A percentile compares a stretch with the other conserved stretches of the same genome.
These are phyloP conservation scores for Cryphonectria japonica DNA, from an alignment of 2,329 filamentous ascomycete species.

Conservation along the genomic window DNA sequence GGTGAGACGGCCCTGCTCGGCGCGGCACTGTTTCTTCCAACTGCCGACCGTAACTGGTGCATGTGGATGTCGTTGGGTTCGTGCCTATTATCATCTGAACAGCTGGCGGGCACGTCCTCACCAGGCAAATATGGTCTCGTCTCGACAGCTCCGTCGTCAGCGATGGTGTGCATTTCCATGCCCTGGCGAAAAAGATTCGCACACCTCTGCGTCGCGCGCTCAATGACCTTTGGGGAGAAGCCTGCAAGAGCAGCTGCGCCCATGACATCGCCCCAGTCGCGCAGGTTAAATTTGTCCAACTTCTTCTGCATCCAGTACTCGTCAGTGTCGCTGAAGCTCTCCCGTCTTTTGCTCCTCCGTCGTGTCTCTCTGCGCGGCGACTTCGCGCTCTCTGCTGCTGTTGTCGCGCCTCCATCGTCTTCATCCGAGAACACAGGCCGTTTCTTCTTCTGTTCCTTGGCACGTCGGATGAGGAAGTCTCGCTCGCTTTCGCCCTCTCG, in stretches of 20 bases:
- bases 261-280: slow-evolving; percentile 86
- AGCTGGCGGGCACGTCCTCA: slow-evolving; percentile 29
- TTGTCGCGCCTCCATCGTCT: slow-evolving; percentile 32
- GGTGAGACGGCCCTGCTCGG: slow-evolving; percentile 5
- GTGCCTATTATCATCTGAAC: slow-evolving; percentile 6
- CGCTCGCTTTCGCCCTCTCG: slow-evolving; percentile 38
- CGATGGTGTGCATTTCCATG: slow-evolving; percentile 66
- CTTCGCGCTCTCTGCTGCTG: slow-evolving; percentile 33
- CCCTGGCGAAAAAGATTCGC: slow-evolving; percentile 73
- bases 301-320: slow-evolving; percentile 28
- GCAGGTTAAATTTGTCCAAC: slow-evolving; percentile 46
- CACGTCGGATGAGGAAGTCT: slow-evolving; percentile 43
- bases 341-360: slow-evolving; percentile 29
- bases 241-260: slow-evolving; percentile 76
- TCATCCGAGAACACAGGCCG: slow-evolving; percentile 43
- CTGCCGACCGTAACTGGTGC: slow-evolving; percentile 22
- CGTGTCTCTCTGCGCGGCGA: slow-evolving; percentile 32
- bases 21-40: slow-evolving; percentile 28
- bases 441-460: slow-evolving; percentile 40
- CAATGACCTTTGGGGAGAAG: slow-evolving; percentile 67
- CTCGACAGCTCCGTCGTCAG: slow-evolving; percentile 35
- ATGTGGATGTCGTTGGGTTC: not conserved
- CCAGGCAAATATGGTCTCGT: slow-evolving; percentile 38
- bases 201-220: slow-evolving; percentile 74
- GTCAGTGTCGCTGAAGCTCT: slow-evolving; percentile 32